Evolutionary conservation across 768 basidiomycete species (phyloP), one percentile per base, ranked within the genome.

Genomic region (Tulasnella calospora): DNA sequence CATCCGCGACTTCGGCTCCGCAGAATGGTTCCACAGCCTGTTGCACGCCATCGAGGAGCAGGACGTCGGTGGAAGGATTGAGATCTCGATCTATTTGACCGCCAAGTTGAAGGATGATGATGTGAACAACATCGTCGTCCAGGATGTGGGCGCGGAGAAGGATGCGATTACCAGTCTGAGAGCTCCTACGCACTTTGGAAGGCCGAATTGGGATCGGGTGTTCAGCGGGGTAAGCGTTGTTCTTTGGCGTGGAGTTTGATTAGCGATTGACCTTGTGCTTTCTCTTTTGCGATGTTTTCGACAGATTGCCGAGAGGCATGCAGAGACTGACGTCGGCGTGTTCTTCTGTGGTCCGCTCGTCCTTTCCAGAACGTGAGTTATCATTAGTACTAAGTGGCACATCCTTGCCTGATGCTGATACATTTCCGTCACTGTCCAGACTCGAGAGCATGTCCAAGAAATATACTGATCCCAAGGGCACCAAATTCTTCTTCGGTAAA

Each of bases 21-120:
- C 94, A 6, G 94, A 94, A 83, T 95, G 94, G 94, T 97, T 98
- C 90, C 94, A 96, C 85, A 94, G 93, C 9, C 89, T 98, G 40
- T 87, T 98, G 79, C 90, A 94, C 81, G 96, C 96, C 41, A 93
- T 97, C 81, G 96, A 76, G 75, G 94, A 94, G 81, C 94, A 98
- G 83, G 96, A 98, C 82, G 88, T 88, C 13, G 89, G 90, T 83
- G 91, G 92, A 83, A 85, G 90, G 80, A 96, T 96, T 35, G 75
- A 74, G 73, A 74, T 74, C 21, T 74, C 73, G 10, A 96, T 95
- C 81, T 95, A 97, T 84, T 89, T 98, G 30, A 98, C 96, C 0
- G 93, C 92, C 44, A 93, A 90, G 86, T 89, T 98, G 82, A 92
- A 93, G 86, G 93, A 95, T 80, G 94, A 96, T 82, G 95, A 98